These are phyloP conservation scores for Cladophialophora bantiana DNA, from an alignment of 2,329 filamentous ascomycete species.

Conservation along the genomic window DNA sequence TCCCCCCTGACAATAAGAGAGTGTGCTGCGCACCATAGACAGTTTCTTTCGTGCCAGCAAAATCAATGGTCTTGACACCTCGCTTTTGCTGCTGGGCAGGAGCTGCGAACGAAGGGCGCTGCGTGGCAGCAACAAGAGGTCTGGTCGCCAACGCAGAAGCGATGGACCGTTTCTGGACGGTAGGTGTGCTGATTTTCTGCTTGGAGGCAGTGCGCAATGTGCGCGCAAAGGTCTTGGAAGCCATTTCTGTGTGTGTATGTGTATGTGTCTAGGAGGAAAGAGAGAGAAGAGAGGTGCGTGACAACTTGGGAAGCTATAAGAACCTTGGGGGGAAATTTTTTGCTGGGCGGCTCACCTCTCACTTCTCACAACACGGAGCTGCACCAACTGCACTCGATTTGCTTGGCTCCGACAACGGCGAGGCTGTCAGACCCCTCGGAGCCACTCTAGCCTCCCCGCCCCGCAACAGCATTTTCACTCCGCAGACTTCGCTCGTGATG, in stretches of 20 bases:
- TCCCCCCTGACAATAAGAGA: slow-evolving; percentile 1
- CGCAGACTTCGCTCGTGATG: too few relatives aligned
- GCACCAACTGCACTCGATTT: background rate
- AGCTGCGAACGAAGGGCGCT: slow-evolving; percentile 54
- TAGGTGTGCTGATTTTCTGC: slow-evolving; percentile 60
- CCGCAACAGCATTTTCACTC: background rate
- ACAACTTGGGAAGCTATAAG: slow-evolving; percentile 12
- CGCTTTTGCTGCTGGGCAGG: slow-evolving; percentile 72
- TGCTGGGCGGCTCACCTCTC: background rate
- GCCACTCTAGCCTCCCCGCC: slow-evolving; percentile 12
- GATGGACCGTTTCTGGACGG: slow-evolving; percentile 64
- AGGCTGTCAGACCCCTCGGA: slow-evolving; percentile 11
- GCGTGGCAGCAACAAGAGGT: slow-evolving; percentile 56
- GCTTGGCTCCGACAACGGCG: slow-evolving; percentile 17
- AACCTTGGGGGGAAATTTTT: background rate
- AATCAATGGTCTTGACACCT: slow-evolving; percentile 98
- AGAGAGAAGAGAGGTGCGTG: slow-evolving; percentile 17
- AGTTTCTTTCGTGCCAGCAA: slow-evolving; percentile 91
- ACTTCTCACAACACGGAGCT: background rate
- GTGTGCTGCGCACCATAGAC: slow-evolving; percentile 75
- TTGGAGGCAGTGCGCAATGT: slow-evolving; percentile 64
- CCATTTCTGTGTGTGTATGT: slow-evolving; percentile 47
- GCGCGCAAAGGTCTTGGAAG: slow-evolving; percentile 59
- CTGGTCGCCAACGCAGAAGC: slow-evolving; percentile 63
- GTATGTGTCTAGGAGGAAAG: slow-evolving; percentile 6